Base-by-base conservation (phyloP, 1,139 yeast species). In the Candida gigantensis region DNA sequence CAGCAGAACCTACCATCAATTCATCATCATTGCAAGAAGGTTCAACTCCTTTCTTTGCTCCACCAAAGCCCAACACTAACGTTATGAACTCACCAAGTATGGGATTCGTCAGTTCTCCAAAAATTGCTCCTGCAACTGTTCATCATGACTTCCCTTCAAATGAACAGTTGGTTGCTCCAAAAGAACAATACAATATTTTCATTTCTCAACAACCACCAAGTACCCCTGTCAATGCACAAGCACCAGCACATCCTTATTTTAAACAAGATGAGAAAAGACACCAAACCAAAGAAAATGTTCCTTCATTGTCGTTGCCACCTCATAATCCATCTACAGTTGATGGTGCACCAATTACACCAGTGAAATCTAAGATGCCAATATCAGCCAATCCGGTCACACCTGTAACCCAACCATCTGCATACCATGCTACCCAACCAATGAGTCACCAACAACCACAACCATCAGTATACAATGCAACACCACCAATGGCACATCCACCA, bases 221-320 rank as follows among this genome's bases (percentile, higher is more conserved):
- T 11, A 17, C 13, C 10, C 14, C 12, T 8, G 6, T 10, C 10
- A 10, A 13, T 23, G 16, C 28, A 11, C 13, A 27, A 7, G 28
- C 36, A 11, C 36, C 36, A 8, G 28, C 28, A 24, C 34, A 31
- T 24, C 34, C 34, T 17, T 31, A 31, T 24, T 31, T 31, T 15
- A 31, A 18, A 25, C 34, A 31, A 25, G 34, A 31, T 24, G 34
- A 31, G 18, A 31, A 18, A 17, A 18, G 27, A 17, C 52, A 53
- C 2, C 48, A 51, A 16, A 49, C 46, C 4, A 47, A 26, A 28
- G 26, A n/a, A 8, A 16, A 2, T 12, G 23, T 13, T 7, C 6
- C 7, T n/a, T 15, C 24, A 10, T 12, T 9, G 13, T 14, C 5
- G 15, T 28, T 6, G 3, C 14, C 14, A 5, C 9, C 26, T 24